phyloP scores from a whole-genome alignment of 805 yeast species.

The Metschnikowia shivogae region DNA sequence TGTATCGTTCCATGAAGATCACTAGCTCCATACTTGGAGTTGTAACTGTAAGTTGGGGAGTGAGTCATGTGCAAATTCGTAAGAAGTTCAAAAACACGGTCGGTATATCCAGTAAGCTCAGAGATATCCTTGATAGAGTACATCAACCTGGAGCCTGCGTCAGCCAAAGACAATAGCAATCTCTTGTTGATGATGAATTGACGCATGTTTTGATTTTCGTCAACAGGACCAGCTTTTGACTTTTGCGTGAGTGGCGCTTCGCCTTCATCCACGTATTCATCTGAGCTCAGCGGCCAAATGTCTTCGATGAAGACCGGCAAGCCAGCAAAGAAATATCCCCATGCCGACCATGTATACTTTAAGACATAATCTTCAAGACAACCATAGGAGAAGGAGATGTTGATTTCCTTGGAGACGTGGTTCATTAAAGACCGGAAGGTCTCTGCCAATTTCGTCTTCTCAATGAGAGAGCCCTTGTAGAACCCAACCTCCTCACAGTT shows the following conservation, averaged over 20 bases:
- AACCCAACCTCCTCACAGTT: conserved; percentile 94
- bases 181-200: conserved; percentile 89
- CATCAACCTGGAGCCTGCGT: conserved; percentile 93
- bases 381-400: conserved; percentile 61
- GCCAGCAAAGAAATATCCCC: conserved; percentile 89
- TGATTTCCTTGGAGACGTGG: conserved; percentile 53
- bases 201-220: conserved; percentile 65
- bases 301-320: conserved; percentile 76
- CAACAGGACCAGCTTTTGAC: conserved; percentile 19
- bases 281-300: conserved; percentile 28
- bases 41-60: conserved; percentile 52
- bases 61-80: conserved; percentile 81
- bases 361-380: conserved; percentile 80
- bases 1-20: conserved; percentile 80
- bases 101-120: conserved; percentile 88
- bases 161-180: conserved; percentile 84
- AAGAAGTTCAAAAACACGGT: conserved; percentile 72
- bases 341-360: conserved; percentile 91
- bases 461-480: conserved; percentile 82
- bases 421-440: conserved; percentile 54
- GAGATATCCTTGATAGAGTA: conserved; percentile 89
- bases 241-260: conserved; percentile 11
- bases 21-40: conserved; percentile 38
- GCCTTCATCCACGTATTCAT: conserved; percentile 19
- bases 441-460: conserved; percentile 58